Evolutionary conservation across 164 flowering plant species (phyloP).

Genomic region (Protea cynaroides): DNA sequence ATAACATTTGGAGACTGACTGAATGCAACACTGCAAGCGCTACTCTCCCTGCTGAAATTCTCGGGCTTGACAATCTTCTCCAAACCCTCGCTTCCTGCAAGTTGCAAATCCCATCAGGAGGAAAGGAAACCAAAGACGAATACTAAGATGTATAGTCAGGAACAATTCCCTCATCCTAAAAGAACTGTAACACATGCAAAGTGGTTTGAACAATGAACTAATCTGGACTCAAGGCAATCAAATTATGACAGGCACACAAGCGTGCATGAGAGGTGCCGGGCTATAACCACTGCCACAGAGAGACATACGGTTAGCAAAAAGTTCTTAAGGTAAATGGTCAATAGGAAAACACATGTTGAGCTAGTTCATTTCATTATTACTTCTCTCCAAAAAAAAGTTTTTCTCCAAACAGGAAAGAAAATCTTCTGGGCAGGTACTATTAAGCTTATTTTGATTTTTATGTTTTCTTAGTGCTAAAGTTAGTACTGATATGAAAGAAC

Average conservation of each 20-base stretch:
- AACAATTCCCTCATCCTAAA: not conserved
- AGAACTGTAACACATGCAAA: not conserved
- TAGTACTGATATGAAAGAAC: not conserved
- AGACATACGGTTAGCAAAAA: no score
- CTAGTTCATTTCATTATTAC: no score
- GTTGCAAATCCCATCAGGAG: not conserved
- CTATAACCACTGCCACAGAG: no score
- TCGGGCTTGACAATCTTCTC: constrained; percentile 65
- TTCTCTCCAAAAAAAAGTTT: no score
- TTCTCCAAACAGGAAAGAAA: no score
- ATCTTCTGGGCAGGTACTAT: not conserved
- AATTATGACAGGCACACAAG: not conserved
- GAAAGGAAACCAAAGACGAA: not conserved
- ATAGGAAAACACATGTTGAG: no score
- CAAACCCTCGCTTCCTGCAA: constrained; percentile 75
- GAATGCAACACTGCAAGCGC: constrained; percentile 24
- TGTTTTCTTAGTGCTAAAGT: not conserved
- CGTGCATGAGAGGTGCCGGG: no score
- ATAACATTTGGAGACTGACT: constrained; percentile 24
- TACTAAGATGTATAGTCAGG: not conserved
- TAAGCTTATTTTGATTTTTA: not conserved
- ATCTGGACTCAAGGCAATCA: not conserved
- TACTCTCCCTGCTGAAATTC: constrained; percentile 37
- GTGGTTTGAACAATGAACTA: not conserved
- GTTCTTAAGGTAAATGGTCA: no score